These are phyloP conservation scores for Coriolopsis trogii DNA, from an alignment of 1,284 basidiomycete genomes.

Conservation along the genomic window DNA sequence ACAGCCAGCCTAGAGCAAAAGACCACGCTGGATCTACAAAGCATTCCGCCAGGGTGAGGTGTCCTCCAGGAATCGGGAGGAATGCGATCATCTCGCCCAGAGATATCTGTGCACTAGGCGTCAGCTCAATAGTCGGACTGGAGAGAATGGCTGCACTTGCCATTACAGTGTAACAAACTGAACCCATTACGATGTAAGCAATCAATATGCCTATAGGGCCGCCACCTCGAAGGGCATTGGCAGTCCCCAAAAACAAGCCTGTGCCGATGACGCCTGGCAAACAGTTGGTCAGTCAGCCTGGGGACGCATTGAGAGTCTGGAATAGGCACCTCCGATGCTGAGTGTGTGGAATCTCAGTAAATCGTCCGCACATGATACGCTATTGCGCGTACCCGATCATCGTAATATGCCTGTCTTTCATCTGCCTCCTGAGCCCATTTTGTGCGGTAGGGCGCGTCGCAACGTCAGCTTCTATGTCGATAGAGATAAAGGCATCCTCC, in stretches of 20 bases:
- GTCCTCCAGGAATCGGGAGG: conserved; percentile 59
- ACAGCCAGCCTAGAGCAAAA: conserved; percentile 86
- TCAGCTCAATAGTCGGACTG: conserved; percentile 32
- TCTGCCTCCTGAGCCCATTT: conserved; percentile 25
- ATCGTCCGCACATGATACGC: too few species aligned
- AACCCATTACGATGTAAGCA: conserved; percentile 62
- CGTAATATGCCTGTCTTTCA: conserved; percentile 34
- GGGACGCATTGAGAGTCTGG: too few species aligned
- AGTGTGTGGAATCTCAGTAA: too few species aligned
- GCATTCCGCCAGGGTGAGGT: conserved; percentile 78
- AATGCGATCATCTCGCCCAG: conserved; percentile 41
- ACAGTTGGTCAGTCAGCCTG: too few species aligned
- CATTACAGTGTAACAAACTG: conserved; percentile 56
- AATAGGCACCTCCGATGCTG: conserved; percentile 40
- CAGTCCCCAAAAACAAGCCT: conserved; percentile 70
- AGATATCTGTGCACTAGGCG: conserved; percentile 36
- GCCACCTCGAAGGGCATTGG: conserved; percentile 52
- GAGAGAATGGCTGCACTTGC: conserved; percentile 29
- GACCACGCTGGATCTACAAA: conserved; percentile 82
- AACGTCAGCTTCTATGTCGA: conserved; percentile 7
- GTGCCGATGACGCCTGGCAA: conserved; percentile 82
- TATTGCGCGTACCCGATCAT: conserved; percentile 31
- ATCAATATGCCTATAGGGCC: conserved; percentile 66
- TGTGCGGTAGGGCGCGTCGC: not conserved
- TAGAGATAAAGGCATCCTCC: too few species aligned